Evolutionary conservation across 2,329 filamentous ascomycete genomes (phyloP), one percentile per base, ranked within the genome.

Genomic region (Neofusicoccum laricinum): DNA sequence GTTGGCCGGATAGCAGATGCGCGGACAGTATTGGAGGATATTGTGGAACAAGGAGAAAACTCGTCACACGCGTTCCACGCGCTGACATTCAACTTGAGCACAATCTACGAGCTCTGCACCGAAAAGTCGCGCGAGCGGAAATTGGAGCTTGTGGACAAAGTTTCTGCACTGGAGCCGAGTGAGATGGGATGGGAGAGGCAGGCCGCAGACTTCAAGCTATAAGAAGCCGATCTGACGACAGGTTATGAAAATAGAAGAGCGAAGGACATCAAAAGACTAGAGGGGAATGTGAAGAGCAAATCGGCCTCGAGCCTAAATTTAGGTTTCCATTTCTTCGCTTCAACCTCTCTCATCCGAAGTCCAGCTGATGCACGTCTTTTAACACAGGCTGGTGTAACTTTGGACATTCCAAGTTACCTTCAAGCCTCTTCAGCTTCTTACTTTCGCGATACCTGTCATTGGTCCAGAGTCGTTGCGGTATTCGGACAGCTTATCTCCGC

Each of bases 91-190:
- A 98, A 98, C 74, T 78, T 99, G 12, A 88, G 89, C 11, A 98
- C 94, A 0, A 86, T 97, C 70, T 98, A 96, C 74, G 95, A 98
- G 77, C 83, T 98, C 7, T 95, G 91, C 73, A 93, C 91, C 0
- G 93, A 98, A 70, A 85, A 86, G 67, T 86, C 91, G 46, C 82
- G 86, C 55, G 84, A 84, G 12, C 77, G 90, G 69, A 98, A 98
- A 81, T 76, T 85, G 34, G 81, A 80, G 30, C 80, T 98, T 17
- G 88, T 90, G 1, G 90, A 92, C 70, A 85, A 83, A 59, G 82
- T 95, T 17, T 89, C 91, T 0, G 79, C 76, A 1, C 81, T 86
- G 69, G 83, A 84, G 46, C 81, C 85, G 15, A 59, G 63, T 17
- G 63, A 38, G n/a, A 72, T 80, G 1, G 90, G 89, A 5, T 89